These are phyloP conservation scores for Puya raimondii DNA, from an alignment of 176 grass and related monocot genomes.

Conservation along the genomic window DNA sequence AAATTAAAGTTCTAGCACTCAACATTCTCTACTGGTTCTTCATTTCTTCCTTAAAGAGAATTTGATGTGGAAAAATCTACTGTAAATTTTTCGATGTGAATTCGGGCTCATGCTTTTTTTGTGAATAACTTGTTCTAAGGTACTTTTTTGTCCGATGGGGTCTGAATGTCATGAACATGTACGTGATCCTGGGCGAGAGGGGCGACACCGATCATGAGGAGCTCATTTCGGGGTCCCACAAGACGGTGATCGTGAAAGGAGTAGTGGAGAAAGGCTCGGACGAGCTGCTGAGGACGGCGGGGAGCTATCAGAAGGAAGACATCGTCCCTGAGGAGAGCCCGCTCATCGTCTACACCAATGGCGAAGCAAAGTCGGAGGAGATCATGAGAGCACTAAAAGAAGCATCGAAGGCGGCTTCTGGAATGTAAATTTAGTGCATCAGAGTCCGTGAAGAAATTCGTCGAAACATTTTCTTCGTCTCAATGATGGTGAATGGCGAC, in stretches of 20 bases:
- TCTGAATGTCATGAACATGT: slow-evolving; percentile 73
- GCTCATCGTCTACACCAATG: slow-evolving; percentile 28
- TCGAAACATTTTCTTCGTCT: slow-evolving; percentile 12
- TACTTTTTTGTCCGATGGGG: slow-evolving; percentile 94
- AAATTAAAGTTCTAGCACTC: neutral
- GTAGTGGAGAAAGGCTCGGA: slow-evolving; percentile 76
- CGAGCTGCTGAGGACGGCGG: slow-evolving; percentile 45
- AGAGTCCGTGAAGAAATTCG: slow-evolving; percentile 7
- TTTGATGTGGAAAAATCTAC: too few species aligned
- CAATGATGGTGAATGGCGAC: neutral
- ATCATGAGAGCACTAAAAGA: slow-evolving; percentile 79
- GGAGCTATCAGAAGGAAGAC: slow-evolving; percentile 75
- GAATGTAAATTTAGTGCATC: slow-evolving; percentile 30
- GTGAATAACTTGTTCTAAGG: slow-evolving; percentile 29
- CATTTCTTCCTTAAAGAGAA: too few species aligned
- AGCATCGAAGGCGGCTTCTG: slow-evolving; percentile 47
- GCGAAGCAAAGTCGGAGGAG: slow-evolving; percentile 37
- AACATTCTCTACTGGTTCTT: too few species aligned
- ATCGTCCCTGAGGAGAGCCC: slow-evolving; percentile 61
- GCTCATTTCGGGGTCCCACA: slow-evolving; percentile 70
- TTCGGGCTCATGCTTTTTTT: neutral
- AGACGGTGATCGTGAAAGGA: slow-evolving; percentile 65
- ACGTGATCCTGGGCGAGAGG: slow-evolving; percentile 56
- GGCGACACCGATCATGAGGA: slow-evolving; percentile 78
- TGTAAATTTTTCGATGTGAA: too few species aligned